Evolutionary conservation across 2,329 filamentous ascomycete genomes (phyloP).

Genomic region (Fusarium tjaetaba): DNA sequence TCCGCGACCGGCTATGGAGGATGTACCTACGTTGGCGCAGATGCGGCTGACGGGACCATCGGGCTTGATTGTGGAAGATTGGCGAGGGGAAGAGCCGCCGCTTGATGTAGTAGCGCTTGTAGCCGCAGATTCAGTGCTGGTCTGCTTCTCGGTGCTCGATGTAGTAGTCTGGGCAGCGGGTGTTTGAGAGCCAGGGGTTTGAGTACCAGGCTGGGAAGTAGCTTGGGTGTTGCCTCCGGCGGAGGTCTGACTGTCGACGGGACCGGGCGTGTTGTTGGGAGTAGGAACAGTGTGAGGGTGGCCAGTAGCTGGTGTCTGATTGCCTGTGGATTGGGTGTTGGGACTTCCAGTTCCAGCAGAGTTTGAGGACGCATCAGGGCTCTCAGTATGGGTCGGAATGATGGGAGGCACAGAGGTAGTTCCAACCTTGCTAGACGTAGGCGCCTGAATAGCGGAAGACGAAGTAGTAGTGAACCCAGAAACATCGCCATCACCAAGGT

Average conservation of each 20-base stretch:
- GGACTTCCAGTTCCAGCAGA: background rate
- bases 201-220: background rate
- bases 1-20: background rate
- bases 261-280: rapidly evolving
- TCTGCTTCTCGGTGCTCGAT: background rate
- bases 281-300: background rate
- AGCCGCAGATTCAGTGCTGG: rapidly evolving
- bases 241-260: background rate
- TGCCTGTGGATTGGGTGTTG: background rate
- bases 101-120: background rate
- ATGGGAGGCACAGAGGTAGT: background rate
- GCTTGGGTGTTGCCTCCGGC: background rate
- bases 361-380: rapidly evolving
- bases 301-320: background rate
- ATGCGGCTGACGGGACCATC: background rate
- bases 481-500: background rate
- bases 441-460: background rate
- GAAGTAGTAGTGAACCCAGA: background rate
- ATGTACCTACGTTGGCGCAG: background rate
- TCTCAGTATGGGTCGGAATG: background rate
- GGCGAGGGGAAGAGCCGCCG: background rate
- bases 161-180: background rate
- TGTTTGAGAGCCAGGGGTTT: background rate
- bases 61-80: background rate
- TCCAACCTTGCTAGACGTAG: background rate